These are phyloP conservation scores for Clarireedia monteithiana DNA, from an alignment of 2,329 filamentous ascomycete genomes.

Conservation along the genomic window DNA sequence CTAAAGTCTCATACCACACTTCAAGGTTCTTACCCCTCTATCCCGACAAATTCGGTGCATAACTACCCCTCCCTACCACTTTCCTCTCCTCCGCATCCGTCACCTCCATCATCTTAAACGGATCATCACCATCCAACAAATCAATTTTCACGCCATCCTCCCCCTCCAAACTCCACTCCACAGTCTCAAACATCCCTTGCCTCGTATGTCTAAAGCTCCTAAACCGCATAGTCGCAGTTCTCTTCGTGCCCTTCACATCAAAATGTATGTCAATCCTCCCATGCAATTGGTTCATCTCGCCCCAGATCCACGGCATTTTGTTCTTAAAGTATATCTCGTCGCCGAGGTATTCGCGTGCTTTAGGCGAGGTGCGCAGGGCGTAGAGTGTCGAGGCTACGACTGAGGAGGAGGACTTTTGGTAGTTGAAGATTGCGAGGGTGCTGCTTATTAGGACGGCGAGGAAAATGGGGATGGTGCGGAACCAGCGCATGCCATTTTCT, in stretches of 20 bases:
- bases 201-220: conserved; percentile 63
- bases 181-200: conserved; percentile 66
- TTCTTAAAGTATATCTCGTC: conserved; percentile 78
- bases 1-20: neutral
- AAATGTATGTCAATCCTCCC: conserved; percentile 84
- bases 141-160: conserved; percentile 52
- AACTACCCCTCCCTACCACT: conserved; percentile 31
- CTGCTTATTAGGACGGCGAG: conserved; percentile 59
- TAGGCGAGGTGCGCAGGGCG: conserved; percentile 72
- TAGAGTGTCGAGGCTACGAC: conserved; percentile 86
- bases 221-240: conserved; percentile 70
- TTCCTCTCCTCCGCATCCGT: conserved; percentile 36
- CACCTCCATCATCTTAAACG: conserved; percentile 49
- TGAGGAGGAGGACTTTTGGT: conserved; percentile 87
- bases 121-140: conserved; percentile 64
- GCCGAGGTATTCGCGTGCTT: conserved; percentile 70
- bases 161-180: conserved; percentile 79
- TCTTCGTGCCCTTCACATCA: conserved; percentile 72
- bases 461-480: conserved; percentile 75
- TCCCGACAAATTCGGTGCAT: conserved; percentile 26
- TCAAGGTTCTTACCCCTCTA: conserved; percentile 7
- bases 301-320: conserved; percentile 75
- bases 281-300: conserved; percentile 88
- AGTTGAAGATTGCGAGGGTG: conserved; percentile 93
- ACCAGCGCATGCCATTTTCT: conserved; percentile 44